Evolutionary conservation across 2,329 filamentous ascomycete species (phyloP).

Genomic region (Canariomyces notabilis): DNA sequence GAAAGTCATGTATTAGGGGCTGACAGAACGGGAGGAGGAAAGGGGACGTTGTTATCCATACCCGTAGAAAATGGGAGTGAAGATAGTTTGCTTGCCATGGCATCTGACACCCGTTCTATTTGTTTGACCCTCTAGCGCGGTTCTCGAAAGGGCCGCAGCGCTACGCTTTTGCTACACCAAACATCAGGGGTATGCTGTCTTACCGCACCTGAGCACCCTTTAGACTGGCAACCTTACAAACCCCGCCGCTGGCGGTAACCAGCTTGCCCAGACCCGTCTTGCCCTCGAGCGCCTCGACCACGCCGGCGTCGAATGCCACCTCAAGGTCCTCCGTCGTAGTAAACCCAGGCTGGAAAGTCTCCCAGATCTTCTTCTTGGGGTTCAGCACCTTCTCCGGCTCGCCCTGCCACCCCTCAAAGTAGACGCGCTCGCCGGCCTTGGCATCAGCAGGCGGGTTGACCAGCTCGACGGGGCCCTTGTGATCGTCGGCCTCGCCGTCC

Average conservation of each 20-base stretch:
- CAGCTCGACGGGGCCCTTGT: conserved; percentile 87
- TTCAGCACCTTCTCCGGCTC: conserved; percentile 91
- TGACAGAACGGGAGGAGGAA: too few relatives aligned
- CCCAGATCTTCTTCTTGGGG: conserved; percentile 99
- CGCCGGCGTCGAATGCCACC: conserved; percentile 78
- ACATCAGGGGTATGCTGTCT: conserved; percentile 12
- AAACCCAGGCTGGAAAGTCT: conserved; percentile 93
- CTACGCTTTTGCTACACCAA: neutral
- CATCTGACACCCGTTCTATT: neutral
- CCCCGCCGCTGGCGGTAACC: conserved; percentile 69
- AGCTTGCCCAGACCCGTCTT: conserved; percentile 64
- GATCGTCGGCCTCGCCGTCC: conserved; percentile 78
- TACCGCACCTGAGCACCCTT: conserved; percentile 80
- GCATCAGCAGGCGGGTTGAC: conserved; percentile 75
- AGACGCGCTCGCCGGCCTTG: conserved; percentile 80
- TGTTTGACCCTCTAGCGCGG: neutral
- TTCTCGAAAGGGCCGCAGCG: neutral
- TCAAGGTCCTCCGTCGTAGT: conserved; percentile 77
- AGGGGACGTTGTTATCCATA: too few relatives aligned
- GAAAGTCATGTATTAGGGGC: too few relatives aligned
- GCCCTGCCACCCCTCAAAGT: conserved; percentile 90
- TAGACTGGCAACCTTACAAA: conserved; percentile 78
- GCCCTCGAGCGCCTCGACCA: conserved; percentile 66
- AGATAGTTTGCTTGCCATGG: neutral
- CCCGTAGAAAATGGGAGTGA: neutral